Base-by-base conservation (phyloP, 2,329 filamentous ascomycete species). In the Decorospora gaudefroyi region DNA sequence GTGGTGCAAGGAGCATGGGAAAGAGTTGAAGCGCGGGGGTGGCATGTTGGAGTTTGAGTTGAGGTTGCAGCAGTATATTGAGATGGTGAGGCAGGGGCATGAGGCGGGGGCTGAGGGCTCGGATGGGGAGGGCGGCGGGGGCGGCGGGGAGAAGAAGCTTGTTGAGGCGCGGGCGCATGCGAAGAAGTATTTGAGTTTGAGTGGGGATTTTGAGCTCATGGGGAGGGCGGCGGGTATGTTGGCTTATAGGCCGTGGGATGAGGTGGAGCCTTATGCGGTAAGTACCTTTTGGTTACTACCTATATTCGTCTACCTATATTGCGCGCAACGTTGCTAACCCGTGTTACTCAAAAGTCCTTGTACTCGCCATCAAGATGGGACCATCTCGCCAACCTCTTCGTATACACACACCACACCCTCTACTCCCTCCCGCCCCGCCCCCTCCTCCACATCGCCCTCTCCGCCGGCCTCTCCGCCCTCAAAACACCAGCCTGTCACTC, bases 401-500 rank as follows among this genome's bases (percentile, higher is more conserved):
- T 90, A 53, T 77, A 81, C 49, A 95, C 91, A 1, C 90, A 97
- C 73, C 90, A 96, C 75, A 83, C 79, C 30, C 83, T 99, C 4
- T 85, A 96, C 52, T 85, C 85, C 11, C 81, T 99, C 0, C 91
- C 93, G 0, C 79, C 86, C 2, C 83, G 86, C 13, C 91, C 93
- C 0, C 81, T 96, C 12, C 82, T 99, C 17, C 90, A 97, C 72
- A 87, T 95, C 50, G 93, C 93, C 9, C 81, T 99, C 7, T 90
- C 87, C 1, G 90, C 91, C 0, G 93, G 93, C 6, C 81, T 99
- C 7, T 96, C 91, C 0, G 91, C 93, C 1, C 84, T 99, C 55
- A 99, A 99, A 72, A 97, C 93, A 1, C 93, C 93, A 0, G 85
- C 90, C 11, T 99, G 93, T 68, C 91, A 97, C 73, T 87, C 86